Percentiles rank a stretch among this genome's conserved stretches.
Evolutionary conservation across 345 rosid species (phyloP).

Genomic region (Lepidium aucheri): DNA sequence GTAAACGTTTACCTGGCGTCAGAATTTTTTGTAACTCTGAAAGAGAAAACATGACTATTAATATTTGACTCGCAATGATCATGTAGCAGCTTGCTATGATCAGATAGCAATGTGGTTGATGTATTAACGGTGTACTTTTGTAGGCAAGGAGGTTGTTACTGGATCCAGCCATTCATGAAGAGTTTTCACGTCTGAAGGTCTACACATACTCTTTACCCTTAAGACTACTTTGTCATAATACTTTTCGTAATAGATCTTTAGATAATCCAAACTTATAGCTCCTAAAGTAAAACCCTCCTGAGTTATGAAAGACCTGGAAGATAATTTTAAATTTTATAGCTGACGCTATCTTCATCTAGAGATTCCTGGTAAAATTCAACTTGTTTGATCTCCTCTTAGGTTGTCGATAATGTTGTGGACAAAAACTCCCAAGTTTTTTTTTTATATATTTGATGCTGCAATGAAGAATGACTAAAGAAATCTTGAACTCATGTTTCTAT

Average conservation of each 20-base stretch:
- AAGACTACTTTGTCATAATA: not conserved
- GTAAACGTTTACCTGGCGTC: not conserved
- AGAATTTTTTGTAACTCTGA: not conserved
- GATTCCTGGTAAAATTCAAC: not conserved
- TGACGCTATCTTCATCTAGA: not conserved
- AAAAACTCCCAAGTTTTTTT: not conserved
- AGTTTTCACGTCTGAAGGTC: constrained; percentile 85
- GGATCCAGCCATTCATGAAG: constrained; percentile 98
- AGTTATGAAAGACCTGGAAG: not conserved
- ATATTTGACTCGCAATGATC: not conserved
- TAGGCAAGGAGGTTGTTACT: constrained; percentile 88
- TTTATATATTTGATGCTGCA: not conserved
- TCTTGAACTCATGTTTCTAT: not conserved
- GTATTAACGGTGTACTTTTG: constrained; percentile 11
- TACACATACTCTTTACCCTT: constrained; percentile 19
- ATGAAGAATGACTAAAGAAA: not conserved
- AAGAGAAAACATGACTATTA: not conserved
- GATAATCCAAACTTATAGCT: not conserved
- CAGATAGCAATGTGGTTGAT: not conserved
- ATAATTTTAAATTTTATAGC: not conserved
- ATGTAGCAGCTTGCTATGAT: not conserved
- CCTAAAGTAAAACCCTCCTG: not conserved
- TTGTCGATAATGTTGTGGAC: not conserved
- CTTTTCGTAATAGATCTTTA: not conserved
- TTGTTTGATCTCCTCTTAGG: not conserved